phyloP scores from a whole-genome alignment of 1,284 basidiomycete genomes.

The Marasmius sp. region DNA sequence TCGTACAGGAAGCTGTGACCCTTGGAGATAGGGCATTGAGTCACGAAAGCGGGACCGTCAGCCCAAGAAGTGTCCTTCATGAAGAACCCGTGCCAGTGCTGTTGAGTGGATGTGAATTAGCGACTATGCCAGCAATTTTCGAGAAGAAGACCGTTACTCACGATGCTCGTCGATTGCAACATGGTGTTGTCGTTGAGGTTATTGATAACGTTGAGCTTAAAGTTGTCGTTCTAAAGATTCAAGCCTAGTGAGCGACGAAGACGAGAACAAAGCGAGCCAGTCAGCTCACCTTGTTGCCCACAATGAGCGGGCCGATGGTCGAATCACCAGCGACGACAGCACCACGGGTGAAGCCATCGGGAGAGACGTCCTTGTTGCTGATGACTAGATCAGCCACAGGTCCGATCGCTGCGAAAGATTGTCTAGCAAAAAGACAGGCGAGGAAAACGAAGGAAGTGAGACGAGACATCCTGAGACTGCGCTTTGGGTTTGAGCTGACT shows the following conservation, averaged over 20 bases:
- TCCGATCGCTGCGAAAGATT: not conserved
- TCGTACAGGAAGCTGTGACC: slow-evolving; percentile 32
- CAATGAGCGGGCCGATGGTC: slow-evolving; percentile 18
- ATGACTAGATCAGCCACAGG: not conserved
- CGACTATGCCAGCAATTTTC: too few species aligned
- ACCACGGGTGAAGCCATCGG: not conserved
- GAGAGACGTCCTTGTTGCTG: not conserved
- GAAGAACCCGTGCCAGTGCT: slow-evolving; percentile 43
- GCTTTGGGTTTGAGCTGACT: too few species aligned
- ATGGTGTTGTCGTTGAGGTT: slow-evolving; percentile 20
- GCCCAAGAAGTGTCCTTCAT: slow-evolving; percentile 31
- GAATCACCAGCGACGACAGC: slow-evolving; percentile 2
- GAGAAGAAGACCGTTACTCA: not conserved
- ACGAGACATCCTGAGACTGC: too few species aligned
- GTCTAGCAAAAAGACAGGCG: too few species aligned
- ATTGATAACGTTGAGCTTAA: slow-evolving; percentile 23
- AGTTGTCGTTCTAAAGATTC: slow-evolving; percentile 18
- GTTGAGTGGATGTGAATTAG: not conserved
- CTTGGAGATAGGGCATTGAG: slow-evolving; percentile 41
- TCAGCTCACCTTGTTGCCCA: slow-evolving; percentile 15
- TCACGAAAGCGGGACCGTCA: slow-evolving; percentile 33
- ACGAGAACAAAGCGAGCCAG: not conserved
- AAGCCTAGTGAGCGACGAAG: not conserved
- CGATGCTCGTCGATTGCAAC: slow-evolving; percentile 10
- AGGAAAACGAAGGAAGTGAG: too few species aligned